phyloP scores from a whole-genome alignment of 768 basidiomycete genomes.

The Amylocystis lapponica region DNA sequence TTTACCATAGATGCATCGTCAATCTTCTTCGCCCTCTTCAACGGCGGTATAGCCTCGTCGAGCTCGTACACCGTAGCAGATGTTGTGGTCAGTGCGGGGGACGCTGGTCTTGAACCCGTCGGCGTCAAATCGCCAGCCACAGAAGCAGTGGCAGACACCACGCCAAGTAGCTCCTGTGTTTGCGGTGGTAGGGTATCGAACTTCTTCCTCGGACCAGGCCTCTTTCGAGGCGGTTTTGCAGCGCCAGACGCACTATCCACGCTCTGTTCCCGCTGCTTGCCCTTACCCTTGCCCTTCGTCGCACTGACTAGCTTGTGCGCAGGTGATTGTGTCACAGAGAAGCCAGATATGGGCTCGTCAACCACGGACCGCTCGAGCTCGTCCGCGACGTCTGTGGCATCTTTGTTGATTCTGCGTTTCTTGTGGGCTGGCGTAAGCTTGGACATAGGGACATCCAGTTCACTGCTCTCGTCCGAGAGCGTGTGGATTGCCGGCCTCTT shows the following conservation, averaged over 20 bases:
- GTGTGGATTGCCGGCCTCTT: constrained; percentile 46
- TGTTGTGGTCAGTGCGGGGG: constrained; percentile 49
- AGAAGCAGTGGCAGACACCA: constrained; percentile 44
- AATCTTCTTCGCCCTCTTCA: constrained; percentile 73
- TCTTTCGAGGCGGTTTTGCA: constrained; percentile 51
- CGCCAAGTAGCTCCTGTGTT: constrained; percentile 42
- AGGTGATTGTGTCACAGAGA: constrained; percentile 10
- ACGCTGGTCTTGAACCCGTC: constrained; percentile 60
- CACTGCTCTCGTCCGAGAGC: constrained; percentile 57
- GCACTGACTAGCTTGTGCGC: constrained; percentile 27
- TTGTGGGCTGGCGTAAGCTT: constrained; percentile 46
- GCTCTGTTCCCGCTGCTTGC: constrained; percentile 50
- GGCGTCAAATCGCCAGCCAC: constrained; percentile 69
- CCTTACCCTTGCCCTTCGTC: constrained; percentile 50
- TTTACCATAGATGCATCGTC: constrained; percentile 70
- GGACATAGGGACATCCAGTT: constrained; percentile 41
- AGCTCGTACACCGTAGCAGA: constrained; percentile 67
- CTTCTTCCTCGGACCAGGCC: constrained; percentile 51
- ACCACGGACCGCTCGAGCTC: constrained; percentile 42
- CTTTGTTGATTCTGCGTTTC: constrained; percentile 55
- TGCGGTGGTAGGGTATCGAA: constrained; percentile 45
- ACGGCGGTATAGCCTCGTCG: constrained; percentile 60
- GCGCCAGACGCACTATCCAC: constrained; percentile 52
- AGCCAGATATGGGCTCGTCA: constrained; percentile 30
- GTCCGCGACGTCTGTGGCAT: constrained; percentile 31